These are phyloP conservation scores for Aspergillus sp. DNA, from an alignment of 2,329 filamentous ascomycete species.

Conservation along the genomic window DNA sequence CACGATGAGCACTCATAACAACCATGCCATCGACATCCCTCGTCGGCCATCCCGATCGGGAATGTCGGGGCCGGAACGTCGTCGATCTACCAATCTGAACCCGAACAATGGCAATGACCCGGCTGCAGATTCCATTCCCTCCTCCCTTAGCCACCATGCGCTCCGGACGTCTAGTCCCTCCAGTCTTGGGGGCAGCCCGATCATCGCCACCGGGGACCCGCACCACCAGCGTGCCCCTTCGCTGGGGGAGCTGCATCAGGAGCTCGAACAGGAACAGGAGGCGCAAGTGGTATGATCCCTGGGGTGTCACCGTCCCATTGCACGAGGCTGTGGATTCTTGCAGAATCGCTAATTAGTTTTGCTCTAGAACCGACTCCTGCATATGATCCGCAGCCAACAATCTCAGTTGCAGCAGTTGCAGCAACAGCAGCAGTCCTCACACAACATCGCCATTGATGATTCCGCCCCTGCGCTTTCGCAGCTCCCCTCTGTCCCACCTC, in stretches of 20 bases:
- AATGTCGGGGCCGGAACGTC: constrained; percentile 41
- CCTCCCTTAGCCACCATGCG: constrained; percentile 34
- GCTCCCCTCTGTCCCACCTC: constrained; percentile 35
- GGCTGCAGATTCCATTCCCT: constrained; percentile 41
- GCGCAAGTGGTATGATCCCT: constrained; percentile 46
- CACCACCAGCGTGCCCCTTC: constrained; percentile 50
- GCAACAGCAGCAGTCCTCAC: constrained; percentile 33
- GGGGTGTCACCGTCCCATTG: neutral
- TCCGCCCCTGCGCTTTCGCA: constrained; percentile 39
- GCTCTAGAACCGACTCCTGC: constrained; percentile 49
- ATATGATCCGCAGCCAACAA: constrained; percentile 51
- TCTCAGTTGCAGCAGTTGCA: constrained; percentile 42
- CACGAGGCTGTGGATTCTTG: constrained; percentile 1
- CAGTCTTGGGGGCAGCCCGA: constrained; percentile 42
- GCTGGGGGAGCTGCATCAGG: constrained; percentile 51
- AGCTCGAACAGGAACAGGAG: constrained; percentile 53
- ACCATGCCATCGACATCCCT: constrained; percentile 64
- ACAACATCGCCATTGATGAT: constrained; percentile 40
- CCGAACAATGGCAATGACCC: constrained; percentile 34
- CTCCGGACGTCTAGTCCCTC: constrained; percentile 45
- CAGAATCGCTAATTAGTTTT: constrained; percentile 7
- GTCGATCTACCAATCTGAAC: constrained; percentile 44
- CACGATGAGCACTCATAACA: constrained; percentile 32
- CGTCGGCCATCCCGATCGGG: constrained; percentile 38
- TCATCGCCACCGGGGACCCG: constrained; percentile 45